Evolutionary conservation across 768 basidiomycete species (phyloP).

Genomic region (Amanita rimosa): DNA sequence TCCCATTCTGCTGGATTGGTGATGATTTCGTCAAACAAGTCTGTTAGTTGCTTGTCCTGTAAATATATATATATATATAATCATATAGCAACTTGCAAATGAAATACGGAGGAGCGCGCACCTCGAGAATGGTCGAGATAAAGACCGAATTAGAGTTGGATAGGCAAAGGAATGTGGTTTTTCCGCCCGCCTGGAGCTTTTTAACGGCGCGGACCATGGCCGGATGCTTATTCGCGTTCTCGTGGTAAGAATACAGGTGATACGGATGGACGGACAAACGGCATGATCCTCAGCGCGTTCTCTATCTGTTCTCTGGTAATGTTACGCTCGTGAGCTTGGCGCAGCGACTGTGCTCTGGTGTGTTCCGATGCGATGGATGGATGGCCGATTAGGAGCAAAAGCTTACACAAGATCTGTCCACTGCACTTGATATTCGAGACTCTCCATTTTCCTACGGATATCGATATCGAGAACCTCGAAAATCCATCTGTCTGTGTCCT

Average conservation of each 20-base stretch:
- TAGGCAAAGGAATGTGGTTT: conserved; percentile 79
- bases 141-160: conserved; percentile 92
- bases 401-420: conserved; percentile 95
- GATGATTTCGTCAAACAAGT: conserved; percentile 73
- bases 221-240: conserved; percentile 57
- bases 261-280: conserved; percentile 51
- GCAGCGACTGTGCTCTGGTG: conserved; percentile 53
- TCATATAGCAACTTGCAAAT: neutral
- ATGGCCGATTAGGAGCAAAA: neutral
- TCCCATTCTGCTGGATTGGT: conserved; percentile 91
- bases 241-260: neutral
- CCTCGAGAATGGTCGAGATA: conserved; percentile 84
- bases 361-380: neutral
- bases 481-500: conserved; percentile 93
- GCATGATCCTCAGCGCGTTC: conserved; percentile 66
- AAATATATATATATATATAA: neutral
- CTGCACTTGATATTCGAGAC: conserved; percentile 49
- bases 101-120: conserved; percentile 13
- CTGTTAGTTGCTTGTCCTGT: conserved; percentile 64
- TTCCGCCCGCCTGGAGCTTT: conserved; percentile 51
- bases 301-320: conserved; percentile 68
- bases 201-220: conserved; percentile 92
- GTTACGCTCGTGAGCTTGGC: conserved; percentile 60
- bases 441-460: conserved; percentile 73
- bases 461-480: conserved; percentile 82